phyloP scores from a whole-genome alignment of 495 filamentous ascomycete species.

The Haplographium delicatum region DNA sequence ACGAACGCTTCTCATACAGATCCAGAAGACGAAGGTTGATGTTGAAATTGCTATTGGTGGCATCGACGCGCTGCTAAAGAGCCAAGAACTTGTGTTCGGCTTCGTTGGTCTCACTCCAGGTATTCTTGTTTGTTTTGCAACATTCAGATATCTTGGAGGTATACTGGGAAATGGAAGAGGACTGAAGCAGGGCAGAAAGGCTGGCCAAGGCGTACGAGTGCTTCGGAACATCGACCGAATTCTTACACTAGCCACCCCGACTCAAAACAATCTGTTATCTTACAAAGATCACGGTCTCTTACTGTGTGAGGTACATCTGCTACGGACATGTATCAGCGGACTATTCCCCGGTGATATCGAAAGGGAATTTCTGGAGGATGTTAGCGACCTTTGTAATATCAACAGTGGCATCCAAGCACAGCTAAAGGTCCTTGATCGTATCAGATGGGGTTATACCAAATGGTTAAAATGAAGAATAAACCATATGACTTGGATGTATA shows the following conservation, averaged over 20 bases:
- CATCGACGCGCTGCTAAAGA: conserved; percentile 87
- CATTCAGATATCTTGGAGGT: conserved; percentile 63
- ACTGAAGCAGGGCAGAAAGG: conserved; percentile 49
- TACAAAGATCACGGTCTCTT: conserved; percentile 90
- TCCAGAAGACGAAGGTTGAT: conserved; percentile 98
- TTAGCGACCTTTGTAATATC: conserved; percentile 75
- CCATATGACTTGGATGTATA: too few relatives aligned
- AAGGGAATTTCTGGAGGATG: conserved; percentile 79
- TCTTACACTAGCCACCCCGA: conserved; percentile 57
- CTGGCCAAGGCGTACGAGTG: conserved; percentile 62
- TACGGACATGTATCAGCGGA: conserved; percentile 58
- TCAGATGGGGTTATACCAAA: conserved; percentile 81
- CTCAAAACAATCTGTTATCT: conserved; percentile 56
- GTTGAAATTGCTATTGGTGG: conserved; percentile 93
- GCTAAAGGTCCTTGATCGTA: conserved; percentile 68
- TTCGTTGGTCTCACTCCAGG: conserved; percentile 92
- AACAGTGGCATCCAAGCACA: conserved; percentile 66
- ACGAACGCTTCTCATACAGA: conserved; percentile 85
- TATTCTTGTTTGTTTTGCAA: conserved; percentile 73
- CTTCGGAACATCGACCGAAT: conserved; percentile 84
- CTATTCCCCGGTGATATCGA: conserved; percentile 65
- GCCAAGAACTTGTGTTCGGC: conserved; percentile 95
- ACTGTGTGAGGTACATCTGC: conserved; percentile 77
- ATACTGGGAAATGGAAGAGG: conserved; percentile 63
- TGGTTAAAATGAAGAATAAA: conserved; percentile 46